Conservation (phyloP, 2,329 filamentous ascomycete species). For the Curvularia sp. region DNA sequence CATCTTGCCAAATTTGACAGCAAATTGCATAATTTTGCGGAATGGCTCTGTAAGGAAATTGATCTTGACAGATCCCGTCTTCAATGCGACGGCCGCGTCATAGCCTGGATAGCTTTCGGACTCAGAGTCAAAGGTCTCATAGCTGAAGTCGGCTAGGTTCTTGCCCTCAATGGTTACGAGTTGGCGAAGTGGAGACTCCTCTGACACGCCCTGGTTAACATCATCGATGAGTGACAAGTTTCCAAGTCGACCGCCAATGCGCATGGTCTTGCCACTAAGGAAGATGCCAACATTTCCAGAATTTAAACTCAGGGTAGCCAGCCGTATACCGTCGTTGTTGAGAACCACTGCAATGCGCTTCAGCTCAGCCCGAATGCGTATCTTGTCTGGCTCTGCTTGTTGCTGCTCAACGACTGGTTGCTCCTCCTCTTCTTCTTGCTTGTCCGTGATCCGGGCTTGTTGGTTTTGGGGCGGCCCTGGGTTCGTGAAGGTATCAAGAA, state of each 20-base stretch:
- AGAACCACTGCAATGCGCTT: slow-evolving; percentile 93
- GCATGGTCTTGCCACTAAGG: slow-evolving; percentile 83
- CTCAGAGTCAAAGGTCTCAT: slow-evolving; percentile 87
- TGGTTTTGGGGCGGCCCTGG: slow-evolving; percentile 58
- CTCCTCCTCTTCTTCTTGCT: slow-evolving; percentile 40
- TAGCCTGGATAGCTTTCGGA: slow-evolving; percentile 87
- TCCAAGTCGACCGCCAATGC: slow-evolving; percentile 83
- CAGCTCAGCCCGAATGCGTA: slow-evolving; percentile 90
- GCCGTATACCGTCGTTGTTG: slow-evolving; percentile 95
- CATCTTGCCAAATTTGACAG: slow-evolving; percentile 99
- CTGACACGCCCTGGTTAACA: slow-evolving; percentile 86
- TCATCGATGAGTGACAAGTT: slow-evolving; percentile 91
- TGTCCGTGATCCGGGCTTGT: slow-evolving; percentile 39
- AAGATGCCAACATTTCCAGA: slow-evolving; percentile 92
- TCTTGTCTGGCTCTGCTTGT: slow-evolving; percentile 69
- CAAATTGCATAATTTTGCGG: slow-evolving; percentile 95
- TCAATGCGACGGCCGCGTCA: slow-evolving; percentile 87
- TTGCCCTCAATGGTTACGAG: slow-evolving; percentile 95
- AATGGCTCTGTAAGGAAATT: slow-evolving; percentile 98
- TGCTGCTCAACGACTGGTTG: slow-evolving; percentile 48
- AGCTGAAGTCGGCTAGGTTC: slow-evolving; percentile 94
- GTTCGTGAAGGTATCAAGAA: slow-evolving; percentile 86
- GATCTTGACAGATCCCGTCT: slow-evolving; percentile 93
- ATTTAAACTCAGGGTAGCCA: slow-evolving; percentile 91
- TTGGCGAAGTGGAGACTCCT: slow-evolving; percentile 80